Evolutionary conservation across 176 grass and related monocot genomes (phyloP).

Genomic region (Carex scoparia): DNA sequence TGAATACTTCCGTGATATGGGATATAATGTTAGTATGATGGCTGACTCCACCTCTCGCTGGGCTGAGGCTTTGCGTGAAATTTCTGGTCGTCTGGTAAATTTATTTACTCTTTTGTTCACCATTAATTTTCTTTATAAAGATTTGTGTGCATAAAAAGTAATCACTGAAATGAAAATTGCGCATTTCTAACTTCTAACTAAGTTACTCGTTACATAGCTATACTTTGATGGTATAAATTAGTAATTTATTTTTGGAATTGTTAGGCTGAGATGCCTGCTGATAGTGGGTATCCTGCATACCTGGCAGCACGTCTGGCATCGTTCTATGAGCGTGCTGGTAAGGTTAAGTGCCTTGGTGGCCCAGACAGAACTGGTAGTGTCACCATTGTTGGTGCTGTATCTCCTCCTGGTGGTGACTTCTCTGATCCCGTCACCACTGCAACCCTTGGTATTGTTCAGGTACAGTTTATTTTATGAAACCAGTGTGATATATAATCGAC

Average conservation of each 20-base stretch:
- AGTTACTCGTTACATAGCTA: background rate
- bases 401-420: constrained; percentile 97
- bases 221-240: background rate
- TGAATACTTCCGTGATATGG: constrained; percentile 96
- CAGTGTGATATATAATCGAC: background rate
- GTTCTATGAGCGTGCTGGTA: constrained; percentile 98
- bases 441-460: constrained; percentile 97
- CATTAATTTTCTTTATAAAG: background rate
- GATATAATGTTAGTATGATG: constrained; percentile 98
- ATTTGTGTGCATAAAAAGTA: background rate
- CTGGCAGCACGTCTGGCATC: constrained; percentile 93
- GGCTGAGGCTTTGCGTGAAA: constrained; percentile 57
- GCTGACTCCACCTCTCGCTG: constrained; percentile 91
- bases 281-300: constrained; percentile 99
- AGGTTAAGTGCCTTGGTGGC: constrained; percentile 91
- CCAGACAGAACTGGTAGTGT: constrained; percentile 95
- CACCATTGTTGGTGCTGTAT: constrained; percentile 97
- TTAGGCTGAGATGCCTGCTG: constrained; percentile 99
- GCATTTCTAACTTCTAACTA: background rate
- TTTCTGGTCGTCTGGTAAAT: constrained; percentile 44
- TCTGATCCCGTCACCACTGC: constrained; percentile 98
- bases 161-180: background rate
- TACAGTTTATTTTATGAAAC: constrained; percentile 20
- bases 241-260: constrained; percentile 1
- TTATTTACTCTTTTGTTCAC: background rate